Evolutionary conservation across 768 basidiomycete genomes (phyloP), one percentile per base, ranked within the genome.

Genomic region (Dentipellis sp.): DNA sequence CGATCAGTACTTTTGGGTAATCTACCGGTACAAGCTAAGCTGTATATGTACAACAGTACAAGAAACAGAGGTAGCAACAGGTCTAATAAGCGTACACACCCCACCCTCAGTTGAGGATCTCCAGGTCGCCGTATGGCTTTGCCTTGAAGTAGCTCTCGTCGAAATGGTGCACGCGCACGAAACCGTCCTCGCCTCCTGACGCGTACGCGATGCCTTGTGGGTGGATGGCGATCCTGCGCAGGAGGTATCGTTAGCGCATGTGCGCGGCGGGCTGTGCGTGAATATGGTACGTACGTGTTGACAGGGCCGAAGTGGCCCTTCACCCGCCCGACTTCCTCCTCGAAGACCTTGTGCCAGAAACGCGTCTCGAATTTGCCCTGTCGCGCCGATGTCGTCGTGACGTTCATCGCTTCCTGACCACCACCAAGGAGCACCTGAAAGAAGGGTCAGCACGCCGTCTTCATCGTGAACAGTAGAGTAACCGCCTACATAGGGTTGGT

Each of bases 361-460:
- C 94, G 80, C 10, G 93, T 91, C 73, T 98, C 97, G 69, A 99
- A 99, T 71, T 97, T 97, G 19, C 95, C 97, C 69, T 97, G 91
- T 52, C 97, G 83, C 21, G 83, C 65, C 1, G 92, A 93, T 0
- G 95, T 98, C 8, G 93, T 98, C 12, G 97, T 97, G 52, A 98
- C 97, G 65, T 75, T 84, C 92, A 93, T 95, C 4, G 97, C 97
- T 68, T 97, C 95, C 71, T 98, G 97, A 45, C 97, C 97, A 69
- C 97, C 95, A 46, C 97, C 97, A 21, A 97, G 76, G 35, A 98
- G 80, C 45, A 94, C 79, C 90, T 93, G 55, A 8, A 50, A 35
- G 21, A 54, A 10, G 14, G 36, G 2, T 4, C 8, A 4, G 19
- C 12, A 22, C 37, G 39, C 5, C 0, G 10, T 56, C 29, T 54